These are phyloP conservation scores for Aspergillus intermedius DNA, from an alignment of 2,329 filamentous ascomycete species.

Conservation along the genomic window DNA sequence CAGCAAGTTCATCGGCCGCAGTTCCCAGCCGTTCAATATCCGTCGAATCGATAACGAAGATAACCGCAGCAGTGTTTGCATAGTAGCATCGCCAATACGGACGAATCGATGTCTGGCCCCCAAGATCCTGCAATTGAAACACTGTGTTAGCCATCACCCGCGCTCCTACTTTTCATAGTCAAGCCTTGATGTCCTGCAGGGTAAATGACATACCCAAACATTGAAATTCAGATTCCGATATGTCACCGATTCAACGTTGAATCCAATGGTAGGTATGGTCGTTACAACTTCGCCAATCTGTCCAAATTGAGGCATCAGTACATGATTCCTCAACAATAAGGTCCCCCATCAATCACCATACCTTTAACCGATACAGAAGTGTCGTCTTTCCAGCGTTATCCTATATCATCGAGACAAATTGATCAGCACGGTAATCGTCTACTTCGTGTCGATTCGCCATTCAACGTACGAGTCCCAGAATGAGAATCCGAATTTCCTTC, in stretches of 20 bases:
- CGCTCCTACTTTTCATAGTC: background rate
- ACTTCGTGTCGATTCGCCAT: background rate
- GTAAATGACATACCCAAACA: constrained; percentile 67
- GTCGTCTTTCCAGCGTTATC: constrained; percentile 99
- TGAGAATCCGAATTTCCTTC: constrained; percentile 96
- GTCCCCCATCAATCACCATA: constrained; percentile 31
- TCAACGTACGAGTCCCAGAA: constrained; percentile 73
- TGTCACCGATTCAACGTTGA: constrained; percentile 97
- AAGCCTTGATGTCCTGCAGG: background rate
- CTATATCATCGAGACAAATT: constrained; percentile 41
- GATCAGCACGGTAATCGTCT: constrained; percentile 11
- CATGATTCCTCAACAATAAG: background rate
- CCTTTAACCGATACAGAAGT: constrained; percentile 90
- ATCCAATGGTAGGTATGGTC: constrained; percentile 97
- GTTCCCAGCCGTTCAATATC: constrained; percentile 93
- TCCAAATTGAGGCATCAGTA: constrained; percentile 5
- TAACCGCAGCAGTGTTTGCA: constrained; percentile 94
- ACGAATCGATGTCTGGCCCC: constrained; percentile 95
- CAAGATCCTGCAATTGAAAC: constrained; percentile 60
- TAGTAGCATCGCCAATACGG: constrained; percentile 99
- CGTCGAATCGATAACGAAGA: constrained; percentile 97
- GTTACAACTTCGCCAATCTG: constrained; percentile 98
- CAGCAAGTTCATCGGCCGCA: constrained; percentile 82
- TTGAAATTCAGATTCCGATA: constrained; percentile 99
- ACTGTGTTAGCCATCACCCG: background rate